Base-by-base conservation (phyloP, 257 asterid genomes). In the Datura wrightii region DNA sequence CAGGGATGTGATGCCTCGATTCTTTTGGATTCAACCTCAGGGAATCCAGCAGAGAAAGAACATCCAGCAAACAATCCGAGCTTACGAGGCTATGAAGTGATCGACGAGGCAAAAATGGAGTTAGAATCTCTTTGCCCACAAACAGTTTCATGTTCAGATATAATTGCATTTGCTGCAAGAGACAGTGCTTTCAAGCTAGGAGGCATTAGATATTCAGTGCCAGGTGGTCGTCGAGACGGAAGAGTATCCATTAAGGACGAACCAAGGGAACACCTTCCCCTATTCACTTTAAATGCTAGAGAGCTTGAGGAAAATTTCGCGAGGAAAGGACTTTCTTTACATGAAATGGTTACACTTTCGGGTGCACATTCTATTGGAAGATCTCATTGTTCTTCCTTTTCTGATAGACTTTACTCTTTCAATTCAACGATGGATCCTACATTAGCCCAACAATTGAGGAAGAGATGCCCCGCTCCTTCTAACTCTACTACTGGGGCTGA, bases 1-100 rank as follows among this genome's bases (percentile, higher is more conserved):
- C 83, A 87, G 92, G 92, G 93, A 1, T 90, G 93, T 79, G 93
- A 90, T 65, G 93, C 86, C 31, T 90, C 92, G 2, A 70, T 90
- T 31, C 88, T 90, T 6, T 83, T 90, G 11, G 89, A 88, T 78
- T 78, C 92, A 55, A 84, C 82, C 1, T 85, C 79, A 4, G 82
- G 85, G 3, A 84, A 31, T 50, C 85, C 78, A 15, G 2, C 89
- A 2, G 92, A 87, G 63, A 86, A 86, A 62, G 80, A 84, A 0
- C 58, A 80, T 70, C 88, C 83, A 0, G 88, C 86, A 52, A 86
- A 87, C 48, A 84, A 79, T 55, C 82, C 76, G 4, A 82, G 87
- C 78, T 79, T 90, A 44, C 83, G 92, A 6, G 93, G 93, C 34
- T 90, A 86, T 63, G 90, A 89, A 82, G 91, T 90, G 83, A 88